These are phyloP conservation scores for Clarireedia homoeocarpa DNA, from an alignment of 2,329 filamentous ascomycete genomes.

Conservation along the genomic window DNA sequence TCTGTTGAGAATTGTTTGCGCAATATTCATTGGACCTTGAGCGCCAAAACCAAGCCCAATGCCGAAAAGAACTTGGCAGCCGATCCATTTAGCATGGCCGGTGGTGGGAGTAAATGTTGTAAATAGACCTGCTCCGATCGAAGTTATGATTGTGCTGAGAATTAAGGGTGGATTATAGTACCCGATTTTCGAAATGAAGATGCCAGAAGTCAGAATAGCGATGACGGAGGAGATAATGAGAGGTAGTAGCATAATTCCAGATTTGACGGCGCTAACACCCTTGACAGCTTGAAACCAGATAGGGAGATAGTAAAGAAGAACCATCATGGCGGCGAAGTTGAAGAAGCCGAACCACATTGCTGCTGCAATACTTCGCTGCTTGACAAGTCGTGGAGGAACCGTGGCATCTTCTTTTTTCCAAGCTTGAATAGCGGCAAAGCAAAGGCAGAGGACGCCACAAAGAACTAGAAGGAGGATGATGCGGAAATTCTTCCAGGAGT, in stretches of 20 bases:
- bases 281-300: conserved; percentile 18
- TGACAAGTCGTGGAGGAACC: conserved; percentile 30
- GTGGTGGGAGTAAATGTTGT: conserved; percentile 28
- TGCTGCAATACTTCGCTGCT: conserved; percentile 27
- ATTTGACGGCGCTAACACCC: conserved; percentile 13
- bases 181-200: conserved; percentile 22
- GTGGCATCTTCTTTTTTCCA: conserved; percentile 34
- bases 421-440: conserved; percentile 31
- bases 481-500: conserved; percentile 33
- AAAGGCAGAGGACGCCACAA: conserved; percentile 16
- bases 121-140: conserved; percentile 33
- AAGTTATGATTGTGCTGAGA: conserved; percentile 28
- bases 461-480: conserved; percentile 36
- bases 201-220: conserved; percentile 24
- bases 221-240: conserved; percentile 26
- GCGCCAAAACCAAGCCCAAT: conserved; percentile 23
- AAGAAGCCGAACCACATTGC: not conserved
- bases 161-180: conserved; percentile 31
- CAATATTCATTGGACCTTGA: conserved; percentile 16
- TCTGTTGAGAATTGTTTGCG: conserved; percentile 21
- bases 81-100: conserved; percentile 30
- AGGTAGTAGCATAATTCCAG: conserved; percentile 28
- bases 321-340: conserved; percentile 21
- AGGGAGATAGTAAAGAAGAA: conserved; percentile 25
- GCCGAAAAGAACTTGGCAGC: conserved; percentile 23